These are phyloP conservation scores for Tetrapisispora nanseiensis DNA, from an alignment of 805 yeast species.

Conservation along the genomic window DNA sequence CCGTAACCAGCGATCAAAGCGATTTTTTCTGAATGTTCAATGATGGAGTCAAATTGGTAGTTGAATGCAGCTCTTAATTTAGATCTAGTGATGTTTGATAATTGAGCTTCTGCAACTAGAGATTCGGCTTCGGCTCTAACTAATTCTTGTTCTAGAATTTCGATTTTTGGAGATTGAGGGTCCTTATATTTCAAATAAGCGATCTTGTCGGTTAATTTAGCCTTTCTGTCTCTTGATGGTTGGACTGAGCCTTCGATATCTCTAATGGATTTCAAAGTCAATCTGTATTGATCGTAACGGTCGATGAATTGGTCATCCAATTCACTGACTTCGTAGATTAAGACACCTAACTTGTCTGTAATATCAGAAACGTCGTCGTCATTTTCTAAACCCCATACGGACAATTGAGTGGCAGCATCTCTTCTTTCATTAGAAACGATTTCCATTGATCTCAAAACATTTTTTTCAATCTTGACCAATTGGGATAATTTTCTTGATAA, in stretches of 20 bases:
- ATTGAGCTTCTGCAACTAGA: slow-evolving; percentile 84
- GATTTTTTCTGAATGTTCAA: slow-evolving; percentile 78
- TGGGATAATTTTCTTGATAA: slow-evolving; percentile 63
- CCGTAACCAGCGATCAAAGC: slow-evolving; percentile 87
- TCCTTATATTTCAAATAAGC: slow-evolving; percentile 78
- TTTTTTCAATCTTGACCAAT: slow-evolving; percentile 73
- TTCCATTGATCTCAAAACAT: slow-evolving; percentile 70
- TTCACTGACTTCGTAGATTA: slow-evolving; percentile 75
- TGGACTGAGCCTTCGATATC: slow-evolving; percentile 82
- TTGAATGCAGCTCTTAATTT: slow-evolving; percentile 76
- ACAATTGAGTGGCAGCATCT: slow-evolving; percentile 73
- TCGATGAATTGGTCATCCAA: slow-evolving; percentile 81
- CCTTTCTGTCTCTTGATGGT: slow-evolving; percentile 81
- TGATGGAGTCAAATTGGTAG: slow-evolving; percentile 75
- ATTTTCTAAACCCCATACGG: slow-evolving; percentile 80
- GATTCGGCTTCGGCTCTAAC: slow-evolving; percentile 91
- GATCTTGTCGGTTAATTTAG: slow-evolving; percentile 74
- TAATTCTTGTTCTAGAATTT: slow-evolving; percentile 76
- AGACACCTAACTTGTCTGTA: slow-evolving; percentile 78
- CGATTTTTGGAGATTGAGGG: slow-evolving; percentile 71
- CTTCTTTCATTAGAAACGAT: slow-evolving; percentile 67
- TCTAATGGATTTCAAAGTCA: slow-evolving; percentile 70
- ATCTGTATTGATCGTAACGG: slow-evolving; percentile 77
- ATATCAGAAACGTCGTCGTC: slow-evolving; percentile 81
- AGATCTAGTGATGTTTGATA: slow-evolving; percentile 80